Base-by-base conservation (phyloP, 2,329 filamentous ascomycete genomes). In the Lecanosticta acicola region DNA sequence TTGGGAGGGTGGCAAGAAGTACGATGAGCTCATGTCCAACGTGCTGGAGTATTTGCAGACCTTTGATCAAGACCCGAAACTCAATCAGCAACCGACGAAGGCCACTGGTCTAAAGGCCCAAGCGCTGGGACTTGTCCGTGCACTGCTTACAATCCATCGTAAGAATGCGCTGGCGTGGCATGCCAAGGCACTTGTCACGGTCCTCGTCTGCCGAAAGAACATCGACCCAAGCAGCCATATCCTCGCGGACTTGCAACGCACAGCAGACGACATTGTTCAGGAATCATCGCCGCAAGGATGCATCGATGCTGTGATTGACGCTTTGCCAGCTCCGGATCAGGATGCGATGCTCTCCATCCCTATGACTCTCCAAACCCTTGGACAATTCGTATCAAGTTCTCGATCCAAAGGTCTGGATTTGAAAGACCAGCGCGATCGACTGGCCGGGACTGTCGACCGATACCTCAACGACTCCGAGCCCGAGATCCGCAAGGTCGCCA, bases 21-120 rank as follows among this genome's bases (percentile, higher is more conserved):
- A 87, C 49, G 78, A 84, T 53, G 74, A 81, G 5, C 72, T 90
- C 2, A 69, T 89, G 29, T 58, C 77, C 2, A 83, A 81, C 0
- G 73, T 88, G 16, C 84, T 90, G 50, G 78, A 81, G 39, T 90
- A 84, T 60, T 77, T 90, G 19, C 79, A 87, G 62, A 76, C 55
- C 21, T 59, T 63, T 45, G 54, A 59, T 20, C 45, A 55, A 24
- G 59, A 62, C 79, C 16, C 77, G 78, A 44, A 53, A 57, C 21
- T 67, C 66, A 48, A 50, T 33, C 53, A 56, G 42, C 54, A 53
- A 45, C 51, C 45, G 16, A 20, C 48, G n/a, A 76, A 75, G 37
- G 63, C 81, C 0, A 60, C 78, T 3, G 66, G 79, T 0, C 79
- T 85, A 52, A 88, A 86, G 67, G 75, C 77, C 2, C 86, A 90